Evolutionary conservation across 164 flowering plant species (phyloP).

Genomic region (Stephania japonica): DNA sequence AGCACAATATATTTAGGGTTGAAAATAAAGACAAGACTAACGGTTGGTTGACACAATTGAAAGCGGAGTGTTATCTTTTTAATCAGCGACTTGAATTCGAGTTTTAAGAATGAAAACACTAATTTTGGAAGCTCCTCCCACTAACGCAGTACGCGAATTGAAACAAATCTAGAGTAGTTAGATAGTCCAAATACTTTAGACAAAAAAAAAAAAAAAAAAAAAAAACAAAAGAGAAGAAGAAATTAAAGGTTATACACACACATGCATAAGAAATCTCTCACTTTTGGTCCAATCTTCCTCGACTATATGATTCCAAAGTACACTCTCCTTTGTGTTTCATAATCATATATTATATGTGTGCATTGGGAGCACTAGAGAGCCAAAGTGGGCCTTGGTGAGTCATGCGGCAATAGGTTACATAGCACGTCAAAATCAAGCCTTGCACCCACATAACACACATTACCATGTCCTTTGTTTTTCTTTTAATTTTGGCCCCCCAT

Average conservation of each 20-base stretch:
- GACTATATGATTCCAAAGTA: not conserved
- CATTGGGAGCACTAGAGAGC: not conserved
- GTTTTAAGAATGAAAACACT: no score
- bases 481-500: not conserved
- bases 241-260: not conserved
- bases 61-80: no score
- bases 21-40: not conserved
- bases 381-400: not conserved
- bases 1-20: not conserved
- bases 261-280: constrained; percentile 1
- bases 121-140: no score
- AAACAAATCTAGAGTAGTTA: no score
- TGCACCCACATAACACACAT: not conserved
- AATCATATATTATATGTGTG: no score
- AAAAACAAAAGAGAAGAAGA: no score
- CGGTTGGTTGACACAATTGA: no score
- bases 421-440: not conserved
- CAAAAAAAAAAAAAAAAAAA: not conserved
- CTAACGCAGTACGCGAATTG: no score
- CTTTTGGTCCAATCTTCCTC: constrained; percentile 1
- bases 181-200: no score
- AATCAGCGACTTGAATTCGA: no score
- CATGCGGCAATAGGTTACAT: not conserved
- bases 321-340: not conserved
- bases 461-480: not conserved